These are phyloP conservation scores for Dioscorea zingiberensis DNA, from an alignment of 106 monocot species.

Conservation along the genomic window DNA sequence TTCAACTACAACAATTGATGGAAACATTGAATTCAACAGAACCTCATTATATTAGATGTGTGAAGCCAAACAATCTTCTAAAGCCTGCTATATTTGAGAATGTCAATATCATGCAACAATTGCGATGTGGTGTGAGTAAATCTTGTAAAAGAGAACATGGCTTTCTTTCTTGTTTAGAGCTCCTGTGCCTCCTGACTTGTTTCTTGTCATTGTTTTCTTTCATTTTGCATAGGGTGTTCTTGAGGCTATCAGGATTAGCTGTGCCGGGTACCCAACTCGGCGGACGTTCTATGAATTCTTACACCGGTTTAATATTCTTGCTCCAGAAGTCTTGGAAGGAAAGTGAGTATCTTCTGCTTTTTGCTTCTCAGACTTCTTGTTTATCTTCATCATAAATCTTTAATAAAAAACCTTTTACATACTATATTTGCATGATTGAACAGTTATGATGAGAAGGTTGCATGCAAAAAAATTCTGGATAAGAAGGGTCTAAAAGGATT, in stretches of 20 bases:
- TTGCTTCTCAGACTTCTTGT: no score
- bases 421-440: slow-evolving; percentile 2
- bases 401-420: not conserved
- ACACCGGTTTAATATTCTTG: slow-evolving; percentile 83
- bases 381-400: not conserved
- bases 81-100: slow-evolving; percentile 97
- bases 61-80: slow-evolving; percentile 95
- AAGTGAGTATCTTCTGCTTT: slow-evolving; percentile 83
- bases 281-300: slow-evolving; percentile 95
- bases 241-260: slow-evolving; percentile 97
- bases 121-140: slow-evolving; percentile 96
- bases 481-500: slow-evolving; percentile 83
- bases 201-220: slow-evolving; percentile 1
- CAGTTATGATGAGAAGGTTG: slow-evolving; percentile 90
- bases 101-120: slow-evolving; percentile 90
- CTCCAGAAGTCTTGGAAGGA: slow-evolving; percentile 80
- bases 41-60: slow-evolving; percentile 98
- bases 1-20: slow-evolving; percentile 89
- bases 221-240: slow-evolving; percentile 72
- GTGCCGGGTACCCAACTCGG: slow-evolving; percentile 98
- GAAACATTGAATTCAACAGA: slow-evolving; percentile 96
- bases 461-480: slow-evolving; percentile 78
- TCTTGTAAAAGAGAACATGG: not conserved
- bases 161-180: slow-evolving; percentile 3
- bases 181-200: not conserved